Evolutionary conservation across 2,329 filamentous ascomycete genomes (phyloP).

Genomic region (Aspergillus jensenii): DNA sequence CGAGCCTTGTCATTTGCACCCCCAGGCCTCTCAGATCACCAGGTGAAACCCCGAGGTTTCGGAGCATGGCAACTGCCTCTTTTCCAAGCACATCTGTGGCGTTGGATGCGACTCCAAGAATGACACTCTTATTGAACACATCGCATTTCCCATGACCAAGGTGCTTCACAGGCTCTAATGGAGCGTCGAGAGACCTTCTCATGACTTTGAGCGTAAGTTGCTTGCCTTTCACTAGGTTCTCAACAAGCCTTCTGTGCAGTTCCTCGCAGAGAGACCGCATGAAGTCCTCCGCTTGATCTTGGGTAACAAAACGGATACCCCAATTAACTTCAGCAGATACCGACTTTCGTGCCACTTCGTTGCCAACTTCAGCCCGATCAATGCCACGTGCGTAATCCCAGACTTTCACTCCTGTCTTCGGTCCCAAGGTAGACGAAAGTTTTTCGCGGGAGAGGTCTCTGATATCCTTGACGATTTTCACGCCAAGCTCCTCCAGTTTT

Average conservation of each 20-base stretch:
- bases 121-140: conserved; percentile 81
- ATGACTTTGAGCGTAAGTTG: conserved; percentile 95
- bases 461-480: conserved; percentile 80
- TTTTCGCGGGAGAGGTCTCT: conserved; percentile 74
- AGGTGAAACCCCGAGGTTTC: conserved; percentile 78
- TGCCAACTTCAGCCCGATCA: conserved; percentile 80
- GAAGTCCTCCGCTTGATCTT: conserved; percentile 92
- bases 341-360: conserved; percentile 83
- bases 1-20: conserved; percentile 89
- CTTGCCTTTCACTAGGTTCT: conserved; percentile 81
- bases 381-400: conserved; percentile 90
- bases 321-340: conserved; percentile 97
- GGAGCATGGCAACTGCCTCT: conserved; percentile 81
- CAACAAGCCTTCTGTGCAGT: conserved; percentile 73
- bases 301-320: conserved; percentile 92
- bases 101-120: conserved; percentile 83
- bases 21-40: conserved; percentile 92
- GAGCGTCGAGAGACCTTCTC: conserved; percentile 80
- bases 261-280: conserved; percentile 81
- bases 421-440: conserved; percentile 71
- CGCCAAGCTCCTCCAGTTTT: conserved; percentile 82
- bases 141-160: conserved; percentile 95
- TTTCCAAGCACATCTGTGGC: conserved; percentile 68
- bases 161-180: conserved; percentile 87
- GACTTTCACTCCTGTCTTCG: conserved; percentile 88